A percentile compares a stretch with the other conserved stretches of the same genome.
These are phyloP conservation scores for Effrenium voratum DNA, from an alignment of 73 alveolate species.

Conservation along the genomic window DNA sequence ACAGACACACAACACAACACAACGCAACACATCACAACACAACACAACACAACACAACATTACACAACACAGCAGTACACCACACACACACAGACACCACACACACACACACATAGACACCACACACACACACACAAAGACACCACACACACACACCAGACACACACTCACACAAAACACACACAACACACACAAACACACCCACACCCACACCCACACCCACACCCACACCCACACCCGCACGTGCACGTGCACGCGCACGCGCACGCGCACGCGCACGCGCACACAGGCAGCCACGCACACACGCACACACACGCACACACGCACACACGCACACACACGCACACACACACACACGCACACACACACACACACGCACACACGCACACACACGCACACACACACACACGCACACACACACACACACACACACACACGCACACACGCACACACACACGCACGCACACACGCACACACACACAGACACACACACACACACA, in stretches of 20 bases:
- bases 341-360: not conserved
- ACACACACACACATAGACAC: no score
- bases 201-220: not conserved
- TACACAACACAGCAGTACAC: no score
- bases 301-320: not conserved
- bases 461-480: no score
- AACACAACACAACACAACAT: no score
- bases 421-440: not conserved
- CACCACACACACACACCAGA: not conserved
- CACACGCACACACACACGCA: no score
- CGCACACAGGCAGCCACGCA: not conserved
- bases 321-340: not conserved
- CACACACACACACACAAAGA: not conserved
- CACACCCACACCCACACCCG: not conserved
- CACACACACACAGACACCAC: no score
- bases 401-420: not conserved
- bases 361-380: not conserved
- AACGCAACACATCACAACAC: no score
- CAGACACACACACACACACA: no score
- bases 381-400: not conserved
- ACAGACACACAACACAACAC: no score
- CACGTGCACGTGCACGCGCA: not conserved
- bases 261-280: not conserved
- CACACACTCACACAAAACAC: not conserved
- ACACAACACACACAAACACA: not conserved